These are phyloP conservation scores for Cryptococcus sp. DNA, from an alignment of 1,284 basidiomycete species.

Conservation along the genomic window DNA sequence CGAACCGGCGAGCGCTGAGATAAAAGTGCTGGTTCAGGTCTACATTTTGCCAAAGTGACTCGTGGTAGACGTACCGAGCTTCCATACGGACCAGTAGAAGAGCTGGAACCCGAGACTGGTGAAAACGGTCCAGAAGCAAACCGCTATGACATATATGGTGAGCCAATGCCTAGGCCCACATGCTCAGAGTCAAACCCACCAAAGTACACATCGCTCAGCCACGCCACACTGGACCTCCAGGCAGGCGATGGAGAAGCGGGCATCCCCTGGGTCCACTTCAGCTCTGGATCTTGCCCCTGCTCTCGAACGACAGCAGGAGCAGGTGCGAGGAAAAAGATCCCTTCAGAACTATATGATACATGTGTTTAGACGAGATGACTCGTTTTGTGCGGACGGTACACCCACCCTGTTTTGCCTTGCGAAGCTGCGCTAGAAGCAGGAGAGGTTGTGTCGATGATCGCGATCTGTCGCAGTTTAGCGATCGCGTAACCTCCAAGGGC, in stretches of 20 bases:
- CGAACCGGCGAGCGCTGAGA: constrained; percentile 57
- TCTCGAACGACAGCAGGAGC: not conserved
- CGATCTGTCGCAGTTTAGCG: constrained; percentile 19
- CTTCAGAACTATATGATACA: not conserved
- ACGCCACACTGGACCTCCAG: constrained; percentile 24
- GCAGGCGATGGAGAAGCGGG: not conserved
- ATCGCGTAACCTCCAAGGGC: not conserved
- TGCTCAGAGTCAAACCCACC: constrained; percentile 20
- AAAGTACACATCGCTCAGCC: constrained; percentile 42
- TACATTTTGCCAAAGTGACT: too few species aligned
- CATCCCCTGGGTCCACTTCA: constrained; percentile 13
- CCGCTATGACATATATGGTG: constrained; percentile 55
- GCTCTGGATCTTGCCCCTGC: not conserved
- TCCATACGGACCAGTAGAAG: constrained; percentile 91
- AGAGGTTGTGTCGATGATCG: constrained; percentile 20
- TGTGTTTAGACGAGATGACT: not conserved
- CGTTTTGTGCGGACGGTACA: not conserved
- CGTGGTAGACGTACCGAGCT: constrained; percentile 60
- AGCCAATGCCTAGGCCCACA: not conserved
- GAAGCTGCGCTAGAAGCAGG: not conserved
- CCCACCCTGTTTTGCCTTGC: constrained; percentile 2
- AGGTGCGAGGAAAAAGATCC: constrained; percentile 4
- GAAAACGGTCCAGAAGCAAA: constrained; percentile 81
- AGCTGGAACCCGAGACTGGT: constrained; percentile 77
- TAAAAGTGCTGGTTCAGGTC: not conserved